Evolutionary conservation across 2,329 filamentous ascomycete species (phyloP).

Genomic region (Colletotrichum caudatum): DNA sequence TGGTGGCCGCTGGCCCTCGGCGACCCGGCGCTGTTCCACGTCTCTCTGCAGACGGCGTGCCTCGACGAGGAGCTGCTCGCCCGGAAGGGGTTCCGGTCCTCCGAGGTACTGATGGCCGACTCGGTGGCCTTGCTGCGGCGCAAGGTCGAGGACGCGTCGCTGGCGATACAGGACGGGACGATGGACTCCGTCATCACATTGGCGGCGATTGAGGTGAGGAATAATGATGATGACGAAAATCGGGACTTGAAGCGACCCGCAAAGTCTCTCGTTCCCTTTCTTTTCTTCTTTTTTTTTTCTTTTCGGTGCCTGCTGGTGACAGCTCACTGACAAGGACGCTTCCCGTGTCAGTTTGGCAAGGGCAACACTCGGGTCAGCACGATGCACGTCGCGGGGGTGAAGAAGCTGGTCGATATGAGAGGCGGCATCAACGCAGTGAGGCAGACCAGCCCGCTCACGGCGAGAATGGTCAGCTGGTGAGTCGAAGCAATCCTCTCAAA

Average conservation of each 20-base stretch:
- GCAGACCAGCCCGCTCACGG: conserved; percentile 64
- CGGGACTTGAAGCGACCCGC: neutral
- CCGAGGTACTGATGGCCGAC: conserved; percentile 68
- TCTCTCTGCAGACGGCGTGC: conserved; percentile 69
- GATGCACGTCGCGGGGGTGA: conserved; percentile 64
- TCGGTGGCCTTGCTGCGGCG: conserved; percentile 64
- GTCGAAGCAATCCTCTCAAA: conserved; percentile 31
- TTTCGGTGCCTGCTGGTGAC: neutral
- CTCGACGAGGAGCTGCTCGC: conserved; percentile 66
- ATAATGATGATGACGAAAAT: no score
- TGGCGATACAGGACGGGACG: conserved; percentile 66
- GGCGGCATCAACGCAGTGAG: conserved; percentile 63
- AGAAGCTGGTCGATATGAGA: conserved; percentile 60
- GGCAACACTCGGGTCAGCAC: conserved; percentile 58
- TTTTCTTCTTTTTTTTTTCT: no score
- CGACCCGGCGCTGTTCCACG: conserved; percentile 69
- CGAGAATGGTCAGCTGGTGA: conserved; percentile 67
- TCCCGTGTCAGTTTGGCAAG: conserved; percentile 60
- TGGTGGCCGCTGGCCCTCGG: conserved; percentile 70
- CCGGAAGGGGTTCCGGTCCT: conserved; percentile 64
- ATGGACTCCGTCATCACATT: conserved; percentile 69
- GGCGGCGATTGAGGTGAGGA: conserved; percentile 66
- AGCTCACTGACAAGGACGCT: neutral
- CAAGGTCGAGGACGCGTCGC: conserved; percentile 59
- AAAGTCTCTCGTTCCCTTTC: neutral